Base-by-base conservation (phyloP, 208 protist genomes). In the Angomonas desouzai region DNA sequence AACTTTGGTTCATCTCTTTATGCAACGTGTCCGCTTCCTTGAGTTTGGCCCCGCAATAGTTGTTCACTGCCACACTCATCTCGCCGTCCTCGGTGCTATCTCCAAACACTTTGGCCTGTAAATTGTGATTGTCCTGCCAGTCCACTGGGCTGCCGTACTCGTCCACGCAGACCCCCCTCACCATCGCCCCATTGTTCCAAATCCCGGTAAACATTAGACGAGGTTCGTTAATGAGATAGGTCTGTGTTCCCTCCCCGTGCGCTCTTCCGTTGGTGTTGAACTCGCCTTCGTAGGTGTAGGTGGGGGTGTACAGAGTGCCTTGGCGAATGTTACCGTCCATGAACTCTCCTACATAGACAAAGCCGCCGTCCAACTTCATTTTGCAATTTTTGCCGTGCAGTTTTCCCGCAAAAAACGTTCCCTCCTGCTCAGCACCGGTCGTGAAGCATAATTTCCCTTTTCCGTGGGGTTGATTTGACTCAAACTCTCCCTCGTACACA, bases 241-340 rank as follows among this genome's bases (percentile, higher is more conserved):
- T 93, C 58, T 93, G 84, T 22, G 73, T 82, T 0, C 91, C 91
- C 55, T 91, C 84, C n/a, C 91, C 91, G 48, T 93, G 85, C 1
- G 91, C 87, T 16, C 84, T 71, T 2, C 91, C 91, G 65, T 94
- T 81, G 55, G 85, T 80, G 72, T 92, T 93, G 64, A 96, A 93
- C 67, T 94, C 85, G 9, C 91, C 91, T 60, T 96, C 91, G 56
- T 96, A 96, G 30, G 82, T 92, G 81, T 93, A 96, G 13, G 86
- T 94, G 3, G 85, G 85, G 2, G 91, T 93, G 74, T 86, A 93
- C 33, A 96, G 77, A 25, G 82, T 89, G 30, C 92, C 92, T 59
- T 69, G 64, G n/a, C 68, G 72, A 25, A 97, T 83, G 33, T 74
- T 60, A 3, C 92, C 92, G 47, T 96, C 81, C 10, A 94, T 13